Percentiles rank a stretch among this genome's conserved stretches.
Conservation (phyloP, 345 rosid genomes). For the Xanthoceras sorbifolium region DNA sequence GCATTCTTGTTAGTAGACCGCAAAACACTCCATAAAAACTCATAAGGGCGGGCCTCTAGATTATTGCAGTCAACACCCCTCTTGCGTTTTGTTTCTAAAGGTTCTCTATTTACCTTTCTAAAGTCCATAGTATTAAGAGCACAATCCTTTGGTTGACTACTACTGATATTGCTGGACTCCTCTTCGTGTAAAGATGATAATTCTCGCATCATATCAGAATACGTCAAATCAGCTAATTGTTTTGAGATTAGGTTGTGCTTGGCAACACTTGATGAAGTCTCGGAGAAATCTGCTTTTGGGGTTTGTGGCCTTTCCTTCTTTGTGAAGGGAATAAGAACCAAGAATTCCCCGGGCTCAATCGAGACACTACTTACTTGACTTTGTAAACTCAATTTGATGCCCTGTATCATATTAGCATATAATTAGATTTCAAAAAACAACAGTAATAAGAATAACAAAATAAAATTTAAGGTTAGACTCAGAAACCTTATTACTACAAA, state of each 20-base stretch:
- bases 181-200: constrained; percentile 41
- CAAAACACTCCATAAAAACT: constrained; percentile 49
- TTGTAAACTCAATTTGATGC: constrained; percentile 54
- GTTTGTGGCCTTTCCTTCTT: constrained; percentile 56
- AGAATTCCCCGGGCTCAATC: constrained; percentile 50
- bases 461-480: neutral
- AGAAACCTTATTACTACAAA: neutral
- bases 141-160: neutral
- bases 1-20: constrained; percentile 43
- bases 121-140: neutral
- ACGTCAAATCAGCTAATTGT: constrained; percentile 55
- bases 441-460: neutral
- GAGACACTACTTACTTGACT: constrained; percentile 37
- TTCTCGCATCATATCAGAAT: constrained; percentile 60
- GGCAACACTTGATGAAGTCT: constrained; percentile 27
- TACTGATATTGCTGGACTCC: constrained; percentile 12
- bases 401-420: constrained; percentile 38
- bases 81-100: constrained; percentile 44
- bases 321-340: constrained; percentile 64
- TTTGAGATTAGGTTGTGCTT: constrained; percentile 30
- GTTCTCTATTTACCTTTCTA: constrained; percentile 25
- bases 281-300: constrained; percentile 35
- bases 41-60: constrained; percentile 37
- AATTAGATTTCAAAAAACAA: neutral
- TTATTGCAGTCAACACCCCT: constrained; percentile 28